Evolutionary conservation across 345 rosid genomes (phyloP), one percentile per base, ranked within the genome.

Genomic region (Pugionium cornutum): DNA sequence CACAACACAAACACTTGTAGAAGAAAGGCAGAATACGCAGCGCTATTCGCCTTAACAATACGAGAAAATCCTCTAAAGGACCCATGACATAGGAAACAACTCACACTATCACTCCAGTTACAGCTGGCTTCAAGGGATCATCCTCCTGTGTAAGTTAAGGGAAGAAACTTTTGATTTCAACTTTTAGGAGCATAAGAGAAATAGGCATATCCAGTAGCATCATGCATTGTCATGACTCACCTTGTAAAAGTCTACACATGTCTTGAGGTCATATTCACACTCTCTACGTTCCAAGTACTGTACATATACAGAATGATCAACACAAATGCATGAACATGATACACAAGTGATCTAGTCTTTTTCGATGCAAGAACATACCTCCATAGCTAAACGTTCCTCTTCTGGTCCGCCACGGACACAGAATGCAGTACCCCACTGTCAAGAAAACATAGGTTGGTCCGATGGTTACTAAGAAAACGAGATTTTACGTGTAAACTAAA

Each of bases 231-330:
- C 3, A 18, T 32, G 43, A 46, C 58, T 46, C 18, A 89, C 98
- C 91, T 74, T 84, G 80, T 82, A 94, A 63, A 90, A 90, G 78
- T 88, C 79, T 25, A 86, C 87, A 49, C 71, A 79, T 40, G 91
- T 79, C 83, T 88, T 90, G 18, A 58, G 72, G 68, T 94, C 99
- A 32, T 90, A 94, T 73, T 94, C 99, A 10, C 99, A 94, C 73
- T 94, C 99, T 69, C 96, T 88, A 70, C 80, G 76, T 74, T 94
- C 92, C 83, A 94, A 72, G 83, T 90, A 90, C 96, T 94, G 70
- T 42, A 9, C 66, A 69, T 35, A 71, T 31, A 59, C 26, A 78
- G 27, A 54, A 33, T 9, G 48, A 50, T 57, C 55, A 72, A 35
- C 3, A 8, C 54, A 42, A 34, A 58, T 18, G 9, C 6, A 34